These are phyloP conservation scores for Chimonanthus salicifolius DNA, from an alignment of 164 flowering plant species.

Conservation along the genomic window DNA sequence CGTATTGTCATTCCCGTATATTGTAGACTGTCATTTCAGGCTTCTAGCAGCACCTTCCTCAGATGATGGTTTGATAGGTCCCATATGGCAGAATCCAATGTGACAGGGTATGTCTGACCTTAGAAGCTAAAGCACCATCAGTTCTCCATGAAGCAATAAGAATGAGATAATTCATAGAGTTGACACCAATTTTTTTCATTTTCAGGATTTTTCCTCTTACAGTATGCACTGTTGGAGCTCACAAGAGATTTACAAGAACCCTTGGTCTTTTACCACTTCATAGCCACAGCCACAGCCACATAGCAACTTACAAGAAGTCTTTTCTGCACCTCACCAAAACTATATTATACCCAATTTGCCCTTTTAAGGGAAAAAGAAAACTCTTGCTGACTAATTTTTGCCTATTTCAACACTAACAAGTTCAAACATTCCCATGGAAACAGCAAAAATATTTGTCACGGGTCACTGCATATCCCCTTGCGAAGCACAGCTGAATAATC, in stretches of 20 bases:
- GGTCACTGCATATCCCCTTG: conserved; percentile 18
- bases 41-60: neutral
- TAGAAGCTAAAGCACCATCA: neutral
- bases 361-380: too few relatives aligned
- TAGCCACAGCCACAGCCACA: neutral
- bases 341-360: too few relatives aligned
- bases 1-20: too few relatives aligned
- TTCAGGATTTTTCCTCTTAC: neutral
- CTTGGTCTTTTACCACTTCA: neutral
- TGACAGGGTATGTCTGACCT: neutral
- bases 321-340: neutral
- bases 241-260: neutral
- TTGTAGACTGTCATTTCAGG: too few relatives aligned
- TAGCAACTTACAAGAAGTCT: neutral
- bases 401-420: neutral
- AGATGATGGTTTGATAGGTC: neutral
- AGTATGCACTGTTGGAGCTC: neutral
- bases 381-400: neutral
- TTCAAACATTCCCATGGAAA: neutral
- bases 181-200: too few relatives aligned
- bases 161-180: neutral
- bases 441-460: neutral
- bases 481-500: conserved; percentile 36
- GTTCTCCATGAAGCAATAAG: neutral
- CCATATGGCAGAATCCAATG: neutral